These are phyloP conservation scores for Eucalyptus marginata DNA, from an alignment of 345 rosid genomes.

Conservation along the genomic window DNA sequence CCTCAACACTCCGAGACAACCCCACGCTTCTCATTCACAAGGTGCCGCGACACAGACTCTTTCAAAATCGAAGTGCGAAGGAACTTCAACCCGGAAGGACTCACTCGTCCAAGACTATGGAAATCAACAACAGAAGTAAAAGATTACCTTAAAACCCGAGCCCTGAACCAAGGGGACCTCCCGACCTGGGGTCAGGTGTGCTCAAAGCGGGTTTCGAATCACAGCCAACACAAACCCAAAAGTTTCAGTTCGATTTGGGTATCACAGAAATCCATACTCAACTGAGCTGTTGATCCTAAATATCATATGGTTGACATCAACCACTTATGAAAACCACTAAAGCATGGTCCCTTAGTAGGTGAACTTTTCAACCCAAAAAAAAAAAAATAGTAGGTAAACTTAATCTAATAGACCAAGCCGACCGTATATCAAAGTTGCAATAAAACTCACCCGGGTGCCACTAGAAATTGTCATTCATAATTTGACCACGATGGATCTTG, in stretches of 20 bases:
- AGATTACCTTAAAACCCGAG: no score
- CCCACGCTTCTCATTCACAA: not conserved
- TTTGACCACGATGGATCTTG: not conserved
- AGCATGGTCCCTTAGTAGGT: not conserved
- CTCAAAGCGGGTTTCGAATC: not conserved
- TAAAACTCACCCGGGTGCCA: not conserved
- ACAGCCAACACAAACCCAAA: not conserved
- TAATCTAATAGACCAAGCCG: not conserved
- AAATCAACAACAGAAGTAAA: not conserved
- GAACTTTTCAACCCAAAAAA: rapidly evolving
- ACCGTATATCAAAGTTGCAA: not conserved
- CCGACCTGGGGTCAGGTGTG: rapidly evolving
- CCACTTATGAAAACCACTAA: not conserved
- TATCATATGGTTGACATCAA: not conserved
- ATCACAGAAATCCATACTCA: rapidly evolving
- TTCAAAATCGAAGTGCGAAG: not conserved
- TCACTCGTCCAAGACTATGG: not conserved
- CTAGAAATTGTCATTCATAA: not conserved
- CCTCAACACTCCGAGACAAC: not conserved
- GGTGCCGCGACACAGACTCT: not conserved
- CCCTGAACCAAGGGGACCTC: no score
- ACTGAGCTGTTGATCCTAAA: not conserved
- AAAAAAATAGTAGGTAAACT: not conserved
- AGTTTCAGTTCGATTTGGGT: not conserved
- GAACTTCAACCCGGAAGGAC: not conserved